phyloP scores from a whole-genome alignment of 805 yeast genomes.

The Hanseniaspora taiwanica region DNA sequence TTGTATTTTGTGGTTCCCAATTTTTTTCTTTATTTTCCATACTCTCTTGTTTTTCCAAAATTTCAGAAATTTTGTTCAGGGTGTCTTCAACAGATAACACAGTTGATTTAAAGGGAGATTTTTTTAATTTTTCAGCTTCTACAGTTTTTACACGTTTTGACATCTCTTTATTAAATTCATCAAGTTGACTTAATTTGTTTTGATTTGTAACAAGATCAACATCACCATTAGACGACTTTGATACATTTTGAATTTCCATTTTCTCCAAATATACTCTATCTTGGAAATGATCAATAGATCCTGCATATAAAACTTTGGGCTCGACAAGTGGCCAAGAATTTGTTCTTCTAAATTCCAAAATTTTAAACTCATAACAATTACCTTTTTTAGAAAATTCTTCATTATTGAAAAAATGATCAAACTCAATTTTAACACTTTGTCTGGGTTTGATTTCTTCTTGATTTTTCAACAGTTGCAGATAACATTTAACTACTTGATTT shows the following conservation, averaged over 20 bases:
- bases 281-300: background rate
- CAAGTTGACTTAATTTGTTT: no score
- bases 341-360: background rate
- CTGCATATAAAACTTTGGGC: conserved; percentile 2
- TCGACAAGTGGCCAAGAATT: background rate
- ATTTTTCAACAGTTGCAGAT: conserved; percentile 2
- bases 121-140: background rate
- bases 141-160: background rate
- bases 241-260: no score
- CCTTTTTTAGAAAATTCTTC: conserved; percentile 1
- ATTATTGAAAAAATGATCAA: conserved; percentile 5
- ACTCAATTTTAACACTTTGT: conserved; percentile 3
- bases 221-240: no score
- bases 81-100: background rate
- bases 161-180: background rate
- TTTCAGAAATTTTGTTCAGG: background rate
- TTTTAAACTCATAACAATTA: conserved; percentile 3
- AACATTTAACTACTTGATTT: conserved; percentile 4
- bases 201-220: no score
- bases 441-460: conserved; percentile 3
- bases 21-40: no score
- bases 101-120: background rate
- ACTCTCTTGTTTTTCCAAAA: background rate
- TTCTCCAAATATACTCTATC: background rate
- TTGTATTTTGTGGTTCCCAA: no score